Percentiles rank a stretch among this genome's conserved stretches.
Conservation (phyloP, 306 rosid species). For the Elaeagnus macrophylla region DNA sequence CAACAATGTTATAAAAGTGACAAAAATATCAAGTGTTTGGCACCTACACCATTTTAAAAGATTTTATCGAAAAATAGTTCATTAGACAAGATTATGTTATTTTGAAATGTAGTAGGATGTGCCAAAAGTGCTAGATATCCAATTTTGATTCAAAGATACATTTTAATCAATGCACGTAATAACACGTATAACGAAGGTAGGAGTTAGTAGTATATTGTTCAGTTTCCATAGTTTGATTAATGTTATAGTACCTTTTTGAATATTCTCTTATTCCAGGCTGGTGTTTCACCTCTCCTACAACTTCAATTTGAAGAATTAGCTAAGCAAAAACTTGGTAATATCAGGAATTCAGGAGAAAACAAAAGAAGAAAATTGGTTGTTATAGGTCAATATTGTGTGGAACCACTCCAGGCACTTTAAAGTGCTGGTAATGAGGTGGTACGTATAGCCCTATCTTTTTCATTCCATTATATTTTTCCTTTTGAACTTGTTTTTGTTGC, state of each 20-base stretch:
- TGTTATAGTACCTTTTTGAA: neutral
- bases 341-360: conserved; percentile 28
- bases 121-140: no score
- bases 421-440: conserved; percentile 67
- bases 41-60: no score
- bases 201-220: neutral
- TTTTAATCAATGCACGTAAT: neutral
- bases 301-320: conserved; percentile 69
- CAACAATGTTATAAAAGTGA: no score
- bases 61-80: no score
- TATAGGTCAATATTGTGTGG: conserved; percentile 85
- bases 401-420: conserved; percentile 84
- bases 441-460: no score
- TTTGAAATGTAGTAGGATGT: no score
- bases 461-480: no score
- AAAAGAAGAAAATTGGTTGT: conserved; percentile 60
- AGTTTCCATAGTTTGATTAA: neutral
- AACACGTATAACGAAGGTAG: no score
- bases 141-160: neutral
- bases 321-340: conserved; percentile 43
- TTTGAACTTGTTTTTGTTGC: no score
- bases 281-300: conserved; percentile 74
- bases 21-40: no score
- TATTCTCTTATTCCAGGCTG: conserved; percentile 46
- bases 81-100: no score